These are phyloP conservation scores for Melanomma pulvis-pyrius DNA, from an alignment of 495 filamentous ascomycete genomes.

Conservation along the genomic window DNA sequence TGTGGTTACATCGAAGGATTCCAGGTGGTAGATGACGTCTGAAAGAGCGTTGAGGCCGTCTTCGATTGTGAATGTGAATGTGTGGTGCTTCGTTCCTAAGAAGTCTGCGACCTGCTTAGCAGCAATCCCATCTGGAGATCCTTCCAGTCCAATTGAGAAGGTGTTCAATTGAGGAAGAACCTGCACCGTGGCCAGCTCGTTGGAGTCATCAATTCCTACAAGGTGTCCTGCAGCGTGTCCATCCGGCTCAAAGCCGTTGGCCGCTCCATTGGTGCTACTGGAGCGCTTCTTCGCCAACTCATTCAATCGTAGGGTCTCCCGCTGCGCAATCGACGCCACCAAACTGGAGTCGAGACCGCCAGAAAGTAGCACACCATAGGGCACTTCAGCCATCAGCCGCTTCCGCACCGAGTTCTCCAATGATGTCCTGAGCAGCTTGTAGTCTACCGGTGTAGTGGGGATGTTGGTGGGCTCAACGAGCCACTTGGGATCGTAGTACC, in stretches of 20 bases:
- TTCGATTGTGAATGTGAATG: constrained; percentile 96
- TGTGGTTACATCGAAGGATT: constrained; percentile 97
- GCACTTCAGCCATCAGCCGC: constrained; percentile 97
- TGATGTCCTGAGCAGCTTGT: constrained; percentile 74
- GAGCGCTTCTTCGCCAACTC: constrained; percentile 47
- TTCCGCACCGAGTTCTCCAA: constrained; percentile 93
- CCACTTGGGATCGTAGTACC: constrained; percentile 92
- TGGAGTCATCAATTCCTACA: constrained; percentile 90
- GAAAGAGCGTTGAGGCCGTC: constrained; percentile 94
- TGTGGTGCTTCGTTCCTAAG: constrained; percentile 95
- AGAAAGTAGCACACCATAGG: constrained; percentile 93
- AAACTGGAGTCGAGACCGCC: constrained; percentile 95
- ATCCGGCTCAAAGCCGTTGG: constrained; percentile 43
- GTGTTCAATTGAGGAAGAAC: constrained; percentile 93
- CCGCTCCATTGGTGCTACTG: constrained; percentile 49
- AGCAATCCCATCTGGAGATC: constrained; percentile 85
- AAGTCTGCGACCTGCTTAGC: constrained; percentile 90
- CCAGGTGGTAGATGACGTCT: constrained; percentile 96
- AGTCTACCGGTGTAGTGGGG: constrained; percentile 77
- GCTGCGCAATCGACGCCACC: constrained; percentile 91
- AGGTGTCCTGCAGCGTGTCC: constrained; percentile 63
- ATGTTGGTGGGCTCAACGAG: constrained; percentile 76
- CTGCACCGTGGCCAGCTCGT: constrained; percentile 87
- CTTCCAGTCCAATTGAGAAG: constrained; percentile 94
- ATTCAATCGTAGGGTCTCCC: constrained; percentile 80